Evolutionary conservation across 352 stramenopile genomes (phyloP), one percentile per base, ranked within the genome.

Genomic region (Pythium brassicae): DNA sequence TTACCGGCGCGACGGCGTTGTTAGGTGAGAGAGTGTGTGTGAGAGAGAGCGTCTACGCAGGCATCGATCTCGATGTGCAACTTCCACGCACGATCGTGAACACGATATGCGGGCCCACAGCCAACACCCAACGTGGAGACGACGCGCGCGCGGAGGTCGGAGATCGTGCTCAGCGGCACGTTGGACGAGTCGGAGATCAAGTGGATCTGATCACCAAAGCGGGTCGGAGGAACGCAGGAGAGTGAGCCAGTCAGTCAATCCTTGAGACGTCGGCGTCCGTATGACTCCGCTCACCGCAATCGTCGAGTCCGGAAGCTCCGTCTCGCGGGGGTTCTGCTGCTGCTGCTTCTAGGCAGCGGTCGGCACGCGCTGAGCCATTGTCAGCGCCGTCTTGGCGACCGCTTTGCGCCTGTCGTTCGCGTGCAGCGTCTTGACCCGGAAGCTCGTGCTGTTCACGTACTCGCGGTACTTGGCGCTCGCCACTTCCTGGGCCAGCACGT

Each of bases 171-270:
- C 7, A 89, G 66, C 17, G 79, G 79, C 10, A 87, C 52, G 23
- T 85, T 48, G 15, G 66, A 73, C 17, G 53, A 52, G 10, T 63
- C 51, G 15, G 76, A 87, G 23, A 89, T 59, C 23, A 89, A 57
- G 47, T 74, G 85, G 48, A 89, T 71, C 37, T 74, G 62, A 46
- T 89, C 79, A 11, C 79, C 79, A 51, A 77, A 89, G 59, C 70
- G 72, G 19, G 86, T 67, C 0, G 79, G 76, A 25, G 62, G 6
- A 11, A 55, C 27, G 5, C 23, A 51, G 45, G 23, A 6, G 6
- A 29, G n/a, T n/a, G n/a, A n/a, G n/a, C n/a, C n/a, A n/a, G n/a
- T n/a, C n/a, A n/a, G n/a, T n/a, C n/a, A n/a, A n/a, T n/a, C n/a
- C n/a, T n/a, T n/a, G n/a, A n/a, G n/a, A n/a, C n/a, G n/a, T n/a